Conservation (phyloP, 257 asterid species). For the Parsonsia alboflavescens region DNA sequence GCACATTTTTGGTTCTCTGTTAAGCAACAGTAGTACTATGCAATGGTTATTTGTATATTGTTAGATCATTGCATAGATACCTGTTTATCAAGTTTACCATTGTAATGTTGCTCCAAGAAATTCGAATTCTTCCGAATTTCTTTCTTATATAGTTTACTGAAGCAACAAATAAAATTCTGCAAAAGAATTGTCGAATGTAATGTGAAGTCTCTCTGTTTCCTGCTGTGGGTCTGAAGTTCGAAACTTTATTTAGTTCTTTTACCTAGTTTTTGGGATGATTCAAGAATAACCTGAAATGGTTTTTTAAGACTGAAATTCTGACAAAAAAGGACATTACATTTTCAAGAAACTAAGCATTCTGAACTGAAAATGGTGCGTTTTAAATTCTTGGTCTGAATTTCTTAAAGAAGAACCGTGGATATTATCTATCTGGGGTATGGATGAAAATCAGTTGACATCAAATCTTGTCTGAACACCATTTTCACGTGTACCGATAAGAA, state of each 20-base stretch:
- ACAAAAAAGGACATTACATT: too few relatives aligned
- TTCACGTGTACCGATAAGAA: constrained; percentile 6
- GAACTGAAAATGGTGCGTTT: too few relatives aligned
- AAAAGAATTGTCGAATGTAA: too few relatives aligned
- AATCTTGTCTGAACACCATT: not conserved
- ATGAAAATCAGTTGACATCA: not conserved
- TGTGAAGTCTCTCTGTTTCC: too few relatives aligned
- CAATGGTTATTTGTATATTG: not conserved
- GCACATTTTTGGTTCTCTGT: not conserved
- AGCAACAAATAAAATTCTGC: too few relatives aligned
- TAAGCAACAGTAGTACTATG: not conserved
- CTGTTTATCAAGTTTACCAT: not conserved
- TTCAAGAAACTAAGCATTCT: not conserved
- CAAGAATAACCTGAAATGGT: too few relatives aligned
- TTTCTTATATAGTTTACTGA: too few relatives aligned
- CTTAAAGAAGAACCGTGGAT: not conserved
- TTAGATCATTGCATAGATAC: not conserved
- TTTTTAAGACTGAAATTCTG: too few relatives aligned
- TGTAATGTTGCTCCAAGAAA: not conserved
- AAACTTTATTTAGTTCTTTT: too few relatives aligned
- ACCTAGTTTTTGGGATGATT: too few relatives aligned
- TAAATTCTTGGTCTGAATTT: too few relatives aligned
- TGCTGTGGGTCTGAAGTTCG: too few relatives aligned
- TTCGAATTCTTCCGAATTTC: not conserved
- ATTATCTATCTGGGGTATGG: not conserved